These are phyloP conservation scores for Tolypocladium sp. DNA, from an alignment of 2,329 filamentous ascomycete genomes.

Conservation along the genomic window DNA sequence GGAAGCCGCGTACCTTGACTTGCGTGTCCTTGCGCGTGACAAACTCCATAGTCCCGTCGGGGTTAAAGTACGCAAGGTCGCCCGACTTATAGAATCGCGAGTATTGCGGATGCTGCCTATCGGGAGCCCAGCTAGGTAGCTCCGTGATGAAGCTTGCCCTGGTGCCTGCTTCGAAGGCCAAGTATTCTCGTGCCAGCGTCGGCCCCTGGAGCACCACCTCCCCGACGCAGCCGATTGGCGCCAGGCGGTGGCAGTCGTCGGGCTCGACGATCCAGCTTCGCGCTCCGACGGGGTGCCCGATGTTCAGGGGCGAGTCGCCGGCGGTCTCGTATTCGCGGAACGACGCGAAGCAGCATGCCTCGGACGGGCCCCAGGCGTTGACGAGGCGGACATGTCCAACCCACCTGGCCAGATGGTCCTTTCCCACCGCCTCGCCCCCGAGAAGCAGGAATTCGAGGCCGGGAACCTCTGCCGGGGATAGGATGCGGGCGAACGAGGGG, in stretches of 20 bases:
- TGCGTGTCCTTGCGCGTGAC: not conserved
- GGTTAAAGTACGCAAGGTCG: conserved; percentile 8
- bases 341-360: not conserved
- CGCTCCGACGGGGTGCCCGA: conserved; percentile 1
- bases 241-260: not conserved
- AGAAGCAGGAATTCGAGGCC: conserved; percentile 2
- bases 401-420: conserved; percentile 3
- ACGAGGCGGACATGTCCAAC: conserved; percentile 1
- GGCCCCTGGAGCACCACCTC: conserved; percentile 7
- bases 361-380: conserved; percentile 7
- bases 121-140: not conserved
- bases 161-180: not conserved
- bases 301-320: not conserved
- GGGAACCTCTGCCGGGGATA: conserved; percentile 1
- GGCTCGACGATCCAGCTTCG: conserved; percentile 1
- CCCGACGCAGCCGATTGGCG: conserved; percentile 3
- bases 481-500: conserved; percentile 1
- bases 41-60: conserved; percentile 8
- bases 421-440: conserved; percentile 2
- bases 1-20: conserved; percentile 10
- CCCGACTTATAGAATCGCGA: conserved; percentile 8
- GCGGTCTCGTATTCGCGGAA: not conserved
- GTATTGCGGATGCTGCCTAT: not conserved
- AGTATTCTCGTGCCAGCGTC: conserved; percentile 3
- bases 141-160: not conserved